These are phyloP conservation scores for Hymenoscyphus albidus DNA, from an alignment of 2,329 filamentous ascomycete genomes.

Conservation along the genomic window DNA sequence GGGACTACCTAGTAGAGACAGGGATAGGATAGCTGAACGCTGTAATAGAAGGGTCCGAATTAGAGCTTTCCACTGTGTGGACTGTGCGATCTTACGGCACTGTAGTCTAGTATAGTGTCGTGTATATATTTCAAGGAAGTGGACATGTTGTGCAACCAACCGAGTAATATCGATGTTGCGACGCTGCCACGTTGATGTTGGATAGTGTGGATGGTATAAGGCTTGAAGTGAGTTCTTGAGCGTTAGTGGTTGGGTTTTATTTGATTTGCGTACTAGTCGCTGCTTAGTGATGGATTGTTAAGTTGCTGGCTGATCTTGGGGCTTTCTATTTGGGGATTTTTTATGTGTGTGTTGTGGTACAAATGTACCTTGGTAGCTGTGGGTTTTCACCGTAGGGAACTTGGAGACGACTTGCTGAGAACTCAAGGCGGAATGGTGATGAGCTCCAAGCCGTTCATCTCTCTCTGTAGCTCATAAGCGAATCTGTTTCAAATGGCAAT, in stretches of 20 bases:
- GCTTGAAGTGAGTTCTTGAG: neutral
- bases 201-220: neutral
- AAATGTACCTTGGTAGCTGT: neutral
- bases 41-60: too few relatives aligned
- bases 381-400: neutral
- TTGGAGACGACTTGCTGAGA: neutral
- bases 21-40: too few relatives aligned
- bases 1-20: too few relatives aligned
- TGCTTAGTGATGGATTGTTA: neutral
- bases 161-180: neutral
- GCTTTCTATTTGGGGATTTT: neutral
- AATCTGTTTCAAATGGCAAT: neutral
- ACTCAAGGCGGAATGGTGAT: neutral
- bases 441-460: neutral
- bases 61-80: too few relatives aligned
- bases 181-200: constrained; percentile 4
- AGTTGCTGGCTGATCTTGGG: neutral
- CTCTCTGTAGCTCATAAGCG: neutral
- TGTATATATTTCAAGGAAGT: too few relatives aligned
- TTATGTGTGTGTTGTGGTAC: neutral
- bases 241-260: neutral
- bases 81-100: too few relatives aligned
- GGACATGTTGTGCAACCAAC: neutral
- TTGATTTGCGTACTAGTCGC: neutral
- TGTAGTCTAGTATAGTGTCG: too few relatives aligned